Percentiles rank a stretch among this genome's conserved stretches.
Evolutionary conservation across 352 stramenopile genomes (phyloP).

Genomic region (Elongisporangium prolatum): DNA sequence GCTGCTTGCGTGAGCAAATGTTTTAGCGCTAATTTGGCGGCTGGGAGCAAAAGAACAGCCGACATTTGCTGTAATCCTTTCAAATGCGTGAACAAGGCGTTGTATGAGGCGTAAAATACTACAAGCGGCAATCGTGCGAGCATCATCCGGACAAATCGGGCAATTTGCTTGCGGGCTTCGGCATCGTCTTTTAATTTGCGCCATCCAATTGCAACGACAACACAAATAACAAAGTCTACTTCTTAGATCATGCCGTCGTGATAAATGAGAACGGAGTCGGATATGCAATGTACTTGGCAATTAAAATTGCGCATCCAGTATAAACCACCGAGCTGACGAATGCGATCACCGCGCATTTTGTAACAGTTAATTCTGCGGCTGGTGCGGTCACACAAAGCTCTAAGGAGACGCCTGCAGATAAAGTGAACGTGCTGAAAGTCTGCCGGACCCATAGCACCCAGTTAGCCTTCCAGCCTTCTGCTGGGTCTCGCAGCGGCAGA

Average conservation of each 20-base stretch:
- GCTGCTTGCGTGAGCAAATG: background rate
- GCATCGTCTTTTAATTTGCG: background rate
- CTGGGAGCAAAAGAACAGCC: constrained; percentile 3
- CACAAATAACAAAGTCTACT: background rate
- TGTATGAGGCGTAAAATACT: background rate
- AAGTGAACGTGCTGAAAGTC: constrained; percentile 8
- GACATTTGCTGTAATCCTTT: background rate
- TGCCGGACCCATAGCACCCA: background rate
- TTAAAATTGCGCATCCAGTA: constrained; percentile 6
- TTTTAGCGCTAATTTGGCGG: background rate
- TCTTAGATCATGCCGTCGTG: constrained; percentile 3
- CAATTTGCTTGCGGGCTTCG: background rate
- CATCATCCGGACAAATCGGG: background rate
- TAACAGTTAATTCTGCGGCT: too few relatives aligned
- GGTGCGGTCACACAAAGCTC: constrained; percentile 9
- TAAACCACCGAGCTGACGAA: background rate
- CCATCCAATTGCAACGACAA: background rate
- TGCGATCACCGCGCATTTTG: constrained; percentile 3
- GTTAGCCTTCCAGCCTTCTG: constrained; percentile 10
- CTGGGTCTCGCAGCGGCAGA: constrained; percentile 8
- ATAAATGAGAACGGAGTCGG: constrained; percentile 23
- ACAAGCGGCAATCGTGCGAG: background rate
- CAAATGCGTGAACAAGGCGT: background rate
- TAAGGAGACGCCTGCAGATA: constrained; percentile 9
- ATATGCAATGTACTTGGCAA: constrained; percentile 15